phyloP scores from a whole-genome alignment of 176 grass and related monocot species.

The Triticum monococcum region DNA sequence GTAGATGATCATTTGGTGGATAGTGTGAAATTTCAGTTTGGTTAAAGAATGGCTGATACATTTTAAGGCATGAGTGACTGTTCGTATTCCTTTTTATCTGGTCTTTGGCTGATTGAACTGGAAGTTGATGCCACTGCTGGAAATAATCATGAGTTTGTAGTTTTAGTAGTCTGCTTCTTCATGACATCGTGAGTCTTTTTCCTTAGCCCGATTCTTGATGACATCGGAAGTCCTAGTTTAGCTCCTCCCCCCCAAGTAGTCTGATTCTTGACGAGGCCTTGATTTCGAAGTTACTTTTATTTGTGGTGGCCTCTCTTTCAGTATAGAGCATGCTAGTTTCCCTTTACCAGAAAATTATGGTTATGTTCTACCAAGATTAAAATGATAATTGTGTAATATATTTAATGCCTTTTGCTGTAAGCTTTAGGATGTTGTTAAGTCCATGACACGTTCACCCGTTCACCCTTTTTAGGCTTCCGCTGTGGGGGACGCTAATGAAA shows the following conservation, averaged over 20 bases:
- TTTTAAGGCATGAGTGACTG: background rate
- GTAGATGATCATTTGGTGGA: background rate
- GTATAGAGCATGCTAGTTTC: background rate
- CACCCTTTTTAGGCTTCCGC: constrained; percentile 65
- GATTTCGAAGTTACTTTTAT: background rate
- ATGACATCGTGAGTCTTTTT: background rate
- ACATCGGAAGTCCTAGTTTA: background rate
- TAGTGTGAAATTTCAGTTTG: background rate
- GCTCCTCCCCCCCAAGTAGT: background rate
- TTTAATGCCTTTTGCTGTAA: constrained; percentile 41
- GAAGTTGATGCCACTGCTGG: background rate
- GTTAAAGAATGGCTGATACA: background rate
- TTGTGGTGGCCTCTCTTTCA: background rate
- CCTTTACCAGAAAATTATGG: background rate
- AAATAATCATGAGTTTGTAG: background rate
- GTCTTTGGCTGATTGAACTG: background rate
- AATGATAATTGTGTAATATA: constrained; percentile 31
- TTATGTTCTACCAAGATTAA: background rate
- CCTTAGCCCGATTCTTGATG: background rate
- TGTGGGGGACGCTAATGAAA: constrained; percentile 54
- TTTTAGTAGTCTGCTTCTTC: background rate
- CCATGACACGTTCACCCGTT: constrained; percentile 55
- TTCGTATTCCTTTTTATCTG: background rate
- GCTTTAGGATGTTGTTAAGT: constrained; percentile 57
- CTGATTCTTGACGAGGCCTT: background rate